Base-by-base conservation (phyloP, 2,329 filamentous ascomycete genomes). In the Penicillium capsulatum region DNA sequence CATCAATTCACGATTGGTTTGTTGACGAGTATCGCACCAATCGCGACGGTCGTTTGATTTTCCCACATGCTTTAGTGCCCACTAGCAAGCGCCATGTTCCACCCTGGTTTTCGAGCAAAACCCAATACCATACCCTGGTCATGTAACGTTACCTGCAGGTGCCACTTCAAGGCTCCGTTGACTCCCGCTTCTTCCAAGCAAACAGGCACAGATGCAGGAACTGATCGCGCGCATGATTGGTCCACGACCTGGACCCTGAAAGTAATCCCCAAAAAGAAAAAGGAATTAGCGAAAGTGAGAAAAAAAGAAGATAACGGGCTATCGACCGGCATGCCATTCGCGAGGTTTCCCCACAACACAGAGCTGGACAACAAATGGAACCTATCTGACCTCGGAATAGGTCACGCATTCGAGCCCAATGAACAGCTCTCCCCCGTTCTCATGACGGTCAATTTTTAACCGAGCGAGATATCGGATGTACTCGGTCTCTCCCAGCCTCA, bases 71-170 rank as follows among this genome's bases (percentile, higher is more conserved):
- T 26, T 32, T 40, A 41, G 40, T 42, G 19, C 31, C 32, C 20
- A 17, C 17, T 13, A 29, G 19, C 11, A n/a, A 36, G 31, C 29
- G 27, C 31, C 19, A 32, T 13, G 34, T 16, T n/a, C 34, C 19
- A 17, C 10, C 11, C 16, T 10, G 11, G 19, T 22, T 22, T n/a
- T n/a, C n/a, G n/a, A n/a, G n/a, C n/a, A n/a, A n/a, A n/a, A n/a
- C n/a, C n/a, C n/a, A n/a, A n/a, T n/a, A n/a, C n/a, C n/a, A n/a
- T n/a, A n/a, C n/a, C n/a, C n/a, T n/a, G n/a, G 36, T 24, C 34
- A 44, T 51, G 50, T 50, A 54, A 51, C 50, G 42, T 50, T 40
- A 48, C 48, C 40, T 46, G 40, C 47, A 47, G 41, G 17, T 33
- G 26, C 22, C 32, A 38, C 34, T 38, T 42, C 37, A 47, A 32